These are phyloP conservation scores for Mortierella sp. DNA, from an alignment of 371 early-diverging fungal species.

Conservation along the genomic window DNA sequence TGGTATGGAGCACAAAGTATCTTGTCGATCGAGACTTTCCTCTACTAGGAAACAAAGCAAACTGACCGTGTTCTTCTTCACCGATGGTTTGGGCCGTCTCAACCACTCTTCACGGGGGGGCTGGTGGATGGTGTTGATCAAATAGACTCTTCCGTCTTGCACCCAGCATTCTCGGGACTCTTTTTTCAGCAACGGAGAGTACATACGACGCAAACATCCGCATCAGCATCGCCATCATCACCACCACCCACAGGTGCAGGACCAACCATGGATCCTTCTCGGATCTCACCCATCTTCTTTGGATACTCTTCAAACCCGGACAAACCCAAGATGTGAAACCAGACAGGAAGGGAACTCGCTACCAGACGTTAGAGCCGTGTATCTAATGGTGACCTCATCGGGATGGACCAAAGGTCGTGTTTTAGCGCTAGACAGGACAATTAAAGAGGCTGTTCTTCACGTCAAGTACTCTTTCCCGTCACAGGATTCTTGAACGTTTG, in stretches of 20 bases:
- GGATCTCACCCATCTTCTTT: constrained; percentile 45
- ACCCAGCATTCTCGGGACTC: constrained; percentile 47
- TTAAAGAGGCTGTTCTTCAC: too few species aligned
- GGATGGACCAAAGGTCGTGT: too few species aligned
- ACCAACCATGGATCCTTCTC: constrained; percentile 26
- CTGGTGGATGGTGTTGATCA: background rate
- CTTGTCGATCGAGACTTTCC: too few species aligned
- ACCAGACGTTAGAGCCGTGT: too few species aligned
- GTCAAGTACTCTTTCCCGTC: too few species aligned
- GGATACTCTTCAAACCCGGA: constrained; percentile 36
- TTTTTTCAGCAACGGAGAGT: constrained; percentile 45
- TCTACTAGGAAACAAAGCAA: too few species aligned
- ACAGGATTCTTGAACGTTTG: too few species aligned
- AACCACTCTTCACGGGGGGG: too few species aligned
- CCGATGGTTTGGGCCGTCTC: too few species aligned
- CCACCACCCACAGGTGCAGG: background rate
- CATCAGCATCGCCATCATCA: background rate
- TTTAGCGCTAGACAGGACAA: too few species aligned
- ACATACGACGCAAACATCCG: constrained; percentile 5
- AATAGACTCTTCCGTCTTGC: constrained; percentile 35
- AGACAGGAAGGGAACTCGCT: background rate
- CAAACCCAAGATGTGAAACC: constrained; percentile 35
- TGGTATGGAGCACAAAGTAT: constrained; percentile 12
- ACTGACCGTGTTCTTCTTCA: too few species aligned
- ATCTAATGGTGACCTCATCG: too few species aligned